These are phyloP conservation scores for Myrica gale DNA, from an alignment of 306 rosid species.

Conservation along the genomic window DNA sequence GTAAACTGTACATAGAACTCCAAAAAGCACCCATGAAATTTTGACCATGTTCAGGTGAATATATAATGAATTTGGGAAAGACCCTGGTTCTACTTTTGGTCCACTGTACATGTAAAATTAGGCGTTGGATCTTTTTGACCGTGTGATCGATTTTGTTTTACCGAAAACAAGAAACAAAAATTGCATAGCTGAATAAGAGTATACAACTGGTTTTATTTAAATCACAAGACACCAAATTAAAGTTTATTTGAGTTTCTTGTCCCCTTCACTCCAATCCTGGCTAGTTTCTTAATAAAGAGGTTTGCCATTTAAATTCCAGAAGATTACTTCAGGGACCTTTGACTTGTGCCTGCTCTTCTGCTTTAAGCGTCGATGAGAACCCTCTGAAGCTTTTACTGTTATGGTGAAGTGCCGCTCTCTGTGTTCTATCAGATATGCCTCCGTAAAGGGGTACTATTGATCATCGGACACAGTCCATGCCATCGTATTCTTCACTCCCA, in stretches of 20 bases:
- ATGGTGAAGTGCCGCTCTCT: constrained; percentile 49
- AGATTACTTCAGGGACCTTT: constrained; percentile 36
- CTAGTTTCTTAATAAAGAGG: too few species aligned
- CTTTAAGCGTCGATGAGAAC: constrained; percentile 70
- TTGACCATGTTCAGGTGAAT: not conserved
- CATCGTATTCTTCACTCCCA: too few species aligned
- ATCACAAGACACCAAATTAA: too few species aligned
- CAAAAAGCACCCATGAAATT: not conserved
- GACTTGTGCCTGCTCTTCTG: constrained; percentile 55
- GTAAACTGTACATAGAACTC: not conserved
- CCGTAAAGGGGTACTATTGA: too few species aligned
- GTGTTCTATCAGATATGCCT: constrained; percentile 31
- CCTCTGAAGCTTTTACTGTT: constrained; percentile 66
- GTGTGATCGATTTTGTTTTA: not conserved
- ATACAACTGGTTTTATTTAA: too few species aligned
- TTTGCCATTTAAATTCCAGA: not conserved
- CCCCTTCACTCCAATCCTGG: too few species aligned
- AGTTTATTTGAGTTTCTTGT: too few species aligned
- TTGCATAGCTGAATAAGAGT: too few species aligned
- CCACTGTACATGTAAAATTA: not conserved
- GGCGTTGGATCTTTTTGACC: not conserved
- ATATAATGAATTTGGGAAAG: not conserved
- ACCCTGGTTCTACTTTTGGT: not conserved
- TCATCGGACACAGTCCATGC: too few species aligned
- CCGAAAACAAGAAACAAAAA: not conserved